Evolutionary conservation across 169 alveolate species (phyloP), one percentile per base, ranked within the genome.

Genomic region (Eimeria acervulina): DNA sequence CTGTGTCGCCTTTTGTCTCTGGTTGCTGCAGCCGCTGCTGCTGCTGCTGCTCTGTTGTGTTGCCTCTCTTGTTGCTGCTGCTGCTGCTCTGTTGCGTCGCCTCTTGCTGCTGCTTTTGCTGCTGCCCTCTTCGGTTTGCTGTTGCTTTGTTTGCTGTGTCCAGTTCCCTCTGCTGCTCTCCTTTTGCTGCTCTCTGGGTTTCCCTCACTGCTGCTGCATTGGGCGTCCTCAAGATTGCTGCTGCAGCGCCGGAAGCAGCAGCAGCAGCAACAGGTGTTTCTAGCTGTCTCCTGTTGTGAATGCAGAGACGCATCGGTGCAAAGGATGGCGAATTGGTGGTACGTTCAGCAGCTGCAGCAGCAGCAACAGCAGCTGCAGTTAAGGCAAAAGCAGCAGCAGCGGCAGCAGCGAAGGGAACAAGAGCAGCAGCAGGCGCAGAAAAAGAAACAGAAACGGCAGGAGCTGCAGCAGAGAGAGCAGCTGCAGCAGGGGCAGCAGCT

Each of bases 221-320:
- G 6, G 38, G 17, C 23, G 21, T 31, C n/a, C 44, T 38, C 21
- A 33, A 6, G 0, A 38, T n/a, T 23, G 61, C 88, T 23, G 61
- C 88, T 38, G 88, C 88, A 78, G 88, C 66, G 38, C 6, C 59
- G 26, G 88, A 8, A 76, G 88, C 88, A 12, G 88, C 88, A 76
- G 59, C 88, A 76, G 23, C 63, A 76, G 90, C 90, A 81, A 72
- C 90, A 31, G 0, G 80, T 36, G 44, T 68, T 13, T 15, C 21
- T 28, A 68, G 0, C 38, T 76, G 61, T 23, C 61, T 38, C 59
- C 52, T 76, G 33, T 17, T n/a, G 33, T 38, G 87, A 33, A 76
- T 40, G 87, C 87, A 76, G 87, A 36, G 31, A 38, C 87, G 87
- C 19, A 21, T 23, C 40, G 87, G 87, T 28, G 52, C 61, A 10